Evolutionary conservation across 768 basidiomycete genomes (phyloP), one percentile per base, ranked within the genome.

Genomic region (Boletus vinaceobasis): DNA sequence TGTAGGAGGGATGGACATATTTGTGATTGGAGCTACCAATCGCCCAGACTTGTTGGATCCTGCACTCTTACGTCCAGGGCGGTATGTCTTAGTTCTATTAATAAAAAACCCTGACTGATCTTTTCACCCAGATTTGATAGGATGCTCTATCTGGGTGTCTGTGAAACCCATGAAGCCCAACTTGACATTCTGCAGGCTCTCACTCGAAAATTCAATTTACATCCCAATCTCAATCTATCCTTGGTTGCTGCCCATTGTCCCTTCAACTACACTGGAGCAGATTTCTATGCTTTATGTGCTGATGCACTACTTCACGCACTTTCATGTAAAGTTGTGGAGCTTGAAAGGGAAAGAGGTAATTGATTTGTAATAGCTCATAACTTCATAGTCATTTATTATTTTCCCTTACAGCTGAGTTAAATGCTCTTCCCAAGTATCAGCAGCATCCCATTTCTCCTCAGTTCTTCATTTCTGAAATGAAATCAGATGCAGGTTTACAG

Each of bases 251-350:
- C 84, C 27, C 73, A 74, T 33, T 98, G 95, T 57, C 87, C 93
- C 0, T 92, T 95, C 77, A 93, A 94, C 67, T 94, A 88, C 66
- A 98, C 97, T 3, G 97, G 97, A 42, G 97, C 97, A 39, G 97
- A 99, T 69, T 94, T 98, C 59, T 98, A 99, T 74, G 97, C 97
- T 0, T 75, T 99, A 9, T 98, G 97, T 70, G 90, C 93, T 6
- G 96, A 99, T 71, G 95, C 97, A 1, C 85, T 99, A 80, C 77
- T 99, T 53, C 90, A 90, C 68, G 93, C 97, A 10, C 96, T 99
- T 86, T 86, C 92, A 21, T 76, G 90, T 36, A 93, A 88, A 60
- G 95, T 97, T 0, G 80, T 82, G 56, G 81, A 80, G 47, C 74
- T 98, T 14, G 96, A 98, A 56, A 67, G 65, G 7, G 85, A 81